Evolutionary conservation across 2,329 filamentous ascomycete genomes (phyloP), one percentile per base, ranked within the genome.

Genomic region (Albifimbria verrucaria): DNA sequence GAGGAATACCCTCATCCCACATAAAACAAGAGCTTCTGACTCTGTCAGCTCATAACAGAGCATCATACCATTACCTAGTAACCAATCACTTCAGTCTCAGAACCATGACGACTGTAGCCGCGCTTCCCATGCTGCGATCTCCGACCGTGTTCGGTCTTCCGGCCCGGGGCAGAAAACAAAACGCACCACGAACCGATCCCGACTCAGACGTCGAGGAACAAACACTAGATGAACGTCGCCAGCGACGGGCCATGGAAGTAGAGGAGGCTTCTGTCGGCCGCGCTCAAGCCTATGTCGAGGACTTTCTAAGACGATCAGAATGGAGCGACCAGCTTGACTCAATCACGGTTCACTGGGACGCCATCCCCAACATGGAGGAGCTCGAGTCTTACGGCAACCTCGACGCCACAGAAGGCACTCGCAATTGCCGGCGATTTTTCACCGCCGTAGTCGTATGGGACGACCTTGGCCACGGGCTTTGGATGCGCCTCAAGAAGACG

Each of bases 391-490:
- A 64, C 43, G 68, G 68, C 25, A 50, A 55, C 21, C 61, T 72
- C 42, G 60, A 65, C 51, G 66, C 70, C 52, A 63, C 62, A 39
- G 64, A 70, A 41, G 69, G 69, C 52, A 72, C 69, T 3, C 63
- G 64, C 36, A 67, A 66, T 39, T 72, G 69, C 55, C 63, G 69
- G 28, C 63, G 65, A 15, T 60, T 72, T 4, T 72, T 72, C 65
- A 72, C 69, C 55, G 69, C 69, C 23, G 65, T 66, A 11, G 69
- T 72, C 39, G 65, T 72, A 32, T 72, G 69, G 69, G 69, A 72
- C 51, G 65, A 71, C 39, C 61, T 72, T 25, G 69, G 69, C 32
- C 67, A 63, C 49, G 62, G 64, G 28, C 62, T 72, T 32, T 72
- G 69, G 69, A 58, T 64, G 57, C 55, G 55, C 20, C 59, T 66